These are phyloP conservation scores for Rhizopus stolonifer DNA, from an alignment of 371 early-diverging fungal genomes.

Conservation along the genomic window DNA sequence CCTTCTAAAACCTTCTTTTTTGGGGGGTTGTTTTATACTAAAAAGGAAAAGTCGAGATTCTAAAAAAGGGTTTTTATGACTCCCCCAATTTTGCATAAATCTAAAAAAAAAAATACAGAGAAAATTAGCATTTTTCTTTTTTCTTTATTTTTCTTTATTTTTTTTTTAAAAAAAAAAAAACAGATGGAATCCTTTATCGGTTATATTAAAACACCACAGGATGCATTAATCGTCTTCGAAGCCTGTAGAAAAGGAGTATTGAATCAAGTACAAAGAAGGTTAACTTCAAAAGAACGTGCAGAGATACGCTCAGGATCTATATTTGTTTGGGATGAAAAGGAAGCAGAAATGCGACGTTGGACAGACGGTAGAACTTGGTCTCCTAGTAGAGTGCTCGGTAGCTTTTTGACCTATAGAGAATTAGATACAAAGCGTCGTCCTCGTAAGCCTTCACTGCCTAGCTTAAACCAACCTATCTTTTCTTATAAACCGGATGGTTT, in stretches of 20 bases:
- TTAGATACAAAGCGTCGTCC: constrained; percentile 60
- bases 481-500: constrained; percentile 74
- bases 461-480: constrained; percentile 15
- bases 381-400: constrained; percentile 81
- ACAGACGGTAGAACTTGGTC: constrained; percentile 91
- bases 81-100: too few species aligned
- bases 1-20: too few species aligned
- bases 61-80: too few species aligned
- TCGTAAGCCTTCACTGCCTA: constrained; percentile 16
- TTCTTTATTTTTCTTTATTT: constrained; percentile 14
- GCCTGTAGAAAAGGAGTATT: constrained; percentile 70
- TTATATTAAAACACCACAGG: constrained; percentile 73
- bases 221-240: constrained; percentile 81
- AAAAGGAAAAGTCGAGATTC: too few species aligned
- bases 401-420: constrained; percentile 80
- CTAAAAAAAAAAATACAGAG: constrained; percentile 1
- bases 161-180: not conserved
- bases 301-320: constrained; percentile 84
- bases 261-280: constrained; percentile 70
- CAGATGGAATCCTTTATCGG: constrained; percentile 74
- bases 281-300: constrained; percentile 75
- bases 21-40: too few species aligned
- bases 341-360: constrained; percentile 89
- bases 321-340: constrained; percentile 89
- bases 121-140: not conserved